Percentiles rank a stretch among this genome's conserved stretches.
These are phyloP conservation scores for Zygoascus biomembranicola DNA, from an alignment of 805 yeast species.

Conservation along the genomic window DNA sequence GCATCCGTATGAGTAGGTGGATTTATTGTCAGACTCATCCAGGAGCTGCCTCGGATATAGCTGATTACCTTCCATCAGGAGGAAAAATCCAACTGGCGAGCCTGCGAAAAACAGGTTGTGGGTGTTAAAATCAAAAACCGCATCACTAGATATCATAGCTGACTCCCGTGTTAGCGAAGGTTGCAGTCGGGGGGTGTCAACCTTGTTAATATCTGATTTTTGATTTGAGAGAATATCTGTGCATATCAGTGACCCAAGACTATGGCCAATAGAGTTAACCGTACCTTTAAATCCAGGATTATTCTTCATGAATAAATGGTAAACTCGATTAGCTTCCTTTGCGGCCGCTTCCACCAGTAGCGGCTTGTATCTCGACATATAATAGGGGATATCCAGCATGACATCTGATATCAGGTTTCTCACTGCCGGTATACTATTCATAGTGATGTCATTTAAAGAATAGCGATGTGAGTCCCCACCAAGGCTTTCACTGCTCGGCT, in stretches of 20 bases:
- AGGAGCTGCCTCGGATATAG: slow-evolving; percentile 23
- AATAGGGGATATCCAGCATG: slow-evolving; percentile 68
- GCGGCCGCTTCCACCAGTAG: slow-evolving; percentile 62
- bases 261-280: slow-evolving; percentile 84
- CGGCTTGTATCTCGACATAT: slow-evolving; percentile 63
- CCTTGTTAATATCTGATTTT: slow-evolving; percentile 25
- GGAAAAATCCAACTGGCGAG: slow-evolving; percentile 78
- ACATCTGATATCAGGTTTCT: slow-evolving; percentile 79
- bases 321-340: slow-evolving; percentile 61
- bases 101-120: slow-evolving; percentile 74
- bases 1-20: slow-evolving; percentile 30
- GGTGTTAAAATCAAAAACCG: slow-evolving; percentile 56
- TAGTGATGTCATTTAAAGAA: slow-evolving; percentile 54
- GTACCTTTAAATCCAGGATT: slow-evolving; percentile 61
- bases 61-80: slow-evolving; percentile 23
- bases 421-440: slow-evolving; percentile 68
- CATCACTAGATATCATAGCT: not conserved
- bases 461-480: not conserved
- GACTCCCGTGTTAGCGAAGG: not conserved
- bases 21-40: slow-evolving; percentile 5
- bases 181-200: slow-evolving; percentile 10
- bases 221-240: slow-evolving; percentile 56
- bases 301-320: slow-evolving; percentile 46
- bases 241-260: slow-evolving; percentile 78
- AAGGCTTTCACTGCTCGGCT: slow-evolving; percentile 1